Base-by-base conservation (phyloP, 441 rosid species). In the Gossypium schwendimanii region DNA sequence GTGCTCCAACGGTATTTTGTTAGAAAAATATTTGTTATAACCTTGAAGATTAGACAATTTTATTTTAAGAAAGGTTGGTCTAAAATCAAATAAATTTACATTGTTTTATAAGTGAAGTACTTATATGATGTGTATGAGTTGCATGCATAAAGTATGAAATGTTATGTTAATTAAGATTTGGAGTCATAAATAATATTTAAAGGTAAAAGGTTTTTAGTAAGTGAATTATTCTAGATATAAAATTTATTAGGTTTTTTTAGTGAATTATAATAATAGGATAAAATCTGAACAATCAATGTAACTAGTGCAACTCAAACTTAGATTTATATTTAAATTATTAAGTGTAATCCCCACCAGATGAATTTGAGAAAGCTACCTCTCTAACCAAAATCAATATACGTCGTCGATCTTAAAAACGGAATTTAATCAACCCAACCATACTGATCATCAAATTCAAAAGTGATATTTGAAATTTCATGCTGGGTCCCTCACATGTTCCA, bases 391-490 rank as follows among this genome's bases (percentile, higher is more conserved):
- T n/a, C 5, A 45, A 11, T 45, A 11, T 45, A 14, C 0, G 52
- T 12, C 17, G 17, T 47, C 12, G 17, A 47, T 14, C 53, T 47
- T 47, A 14, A 4, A 47, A 14, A 47, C 7, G 20, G 39, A 53
- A 7, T 17, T 6, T 17, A 53, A 18, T 53, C 8, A 53, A 53
- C 12, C 58, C 10, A 18, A 20, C 18, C 3, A 52, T 4, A 52
- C 10, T 6, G 57, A 17, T 8, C 1, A 31, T 15, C 18, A 14
- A 26, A 59, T 24, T 59, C 20, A 59, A 59, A 61, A 31, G 76
- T 61, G 71, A 52, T 55, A 53, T 82, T 82, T 79, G 76, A 79
- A 82, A 26, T 55, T 72, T 63, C 26, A 6, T 9, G 66, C n/a
- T 6, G 2, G 71, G 75, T 45, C 23, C 81, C 74, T 7, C 49